Evolutionary conservation across 2,329 filamentous ascomycete genomes (phyloP), one percentile per base, ranked within the genome.

Genomic region (Stagonosporopsis cucurbitacearum): DNA sequence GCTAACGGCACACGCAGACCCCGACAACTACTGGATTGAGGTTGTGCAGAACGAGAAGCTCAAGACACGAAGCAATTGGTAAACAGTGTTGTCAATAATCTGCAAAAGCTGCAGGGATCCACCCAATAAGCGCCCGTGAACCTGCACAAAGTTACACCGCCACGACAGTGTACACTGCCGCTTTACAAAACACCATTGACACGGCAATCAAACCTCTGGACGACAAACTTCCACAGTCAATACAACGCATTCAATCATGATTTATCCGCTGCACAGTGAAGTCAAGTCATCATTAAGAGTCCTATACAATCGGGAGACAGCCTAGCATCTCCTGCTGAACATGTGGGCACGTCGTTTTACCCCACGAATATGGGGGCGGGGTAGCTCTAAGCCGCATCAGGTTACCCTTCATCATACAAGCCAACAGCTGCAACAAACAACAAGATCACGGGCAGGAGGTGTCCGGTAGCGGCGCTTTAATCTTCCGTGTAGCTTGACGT

Each of bases 11-110:
- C 4, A 4, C n/a, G 17, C 43, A 78, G 77, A 80, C 62, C 92
- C 93, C 0, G 92, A 96, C 77, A 86, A 84, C 44, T 96, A 96
- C 78, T 96, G 90, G 91, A 84, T 92, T 50, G 85, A 87, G 72
- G 77, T 88, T 30, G 79, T 96, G 46, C 91, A 96, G 79, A 96
- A 96, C 68, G 88, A 91, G 77, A 82, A 80, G 50, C 80, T 90
- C 56, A 83, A 82, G 69, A 72, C 70, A 60, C 65, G 73, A 51
- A 64, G 65, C 51, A 76, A 74, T 61, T 76, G 73, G 75, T 78
- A 70, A 72, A 57, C 17, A 35, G 49, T 52, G 41, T 43, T 43
- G 50, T 50, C 48, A 42, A 47, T 36, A 49, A 54, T 46, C 54
- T 35, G 20, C 54, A 48, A 46, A 39, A 50, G 51, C 57, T 53